These are phyloP conservation scores for Globisporangium heterothallicum DNA, from an alignment of 352 stramenopile species.

Conservation along the genomic window DNA sequence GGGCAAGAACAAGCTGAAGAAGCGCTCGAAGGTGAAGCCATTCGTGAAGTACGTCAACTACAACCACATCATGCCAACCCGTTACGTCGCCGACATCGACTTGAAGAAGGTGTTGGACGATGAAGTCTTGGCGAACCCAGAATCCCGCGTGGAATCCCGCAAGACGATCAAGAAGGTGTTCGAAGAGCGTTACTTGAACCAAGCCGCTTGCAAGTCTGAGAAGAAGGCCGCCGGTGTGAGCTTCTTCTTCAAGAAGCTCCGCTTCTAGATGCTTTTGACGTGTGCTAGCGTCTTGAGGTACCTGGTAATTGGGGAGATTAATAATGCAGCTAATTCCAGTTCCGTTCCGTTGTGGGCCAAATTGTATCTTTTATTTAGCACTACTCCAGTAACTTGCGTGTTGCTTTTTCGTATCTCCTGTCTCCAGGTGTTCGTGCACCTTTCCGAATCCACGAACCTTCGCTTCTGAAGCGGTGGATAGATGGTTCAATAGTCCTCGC, in stretches of 20 bases:
- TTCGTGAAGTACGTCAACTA: constrained; percentile 99
- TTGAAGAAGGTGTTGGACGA: constrained; percentile 97
- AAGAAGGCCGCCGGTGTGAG: constrained; percentile 97
- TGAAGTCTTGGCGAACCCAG: constrained; percentile 78
- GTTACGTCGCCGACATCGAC: constrained; percentile 99
- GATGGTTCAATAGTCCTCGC: neutral
- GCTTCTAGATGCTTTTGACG: constrained; percentile 91
- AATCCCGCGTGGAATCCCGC: constrained; percentile 88
- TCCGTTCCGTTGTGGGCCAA: constrained; percentile 47
- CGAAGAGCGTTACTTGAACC: constrained; percentile 96
- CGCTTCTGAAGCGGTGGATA: constrained; percentile 6
- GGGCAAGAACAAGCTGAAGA: constrained; percentile 96
- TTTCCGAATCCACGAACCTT: too few relatives aligned
- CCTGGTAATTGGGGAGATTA: constrained; percentile 38
- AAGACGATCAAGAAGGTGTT: constrained; percentile 99
- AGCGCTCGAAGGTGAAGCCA: constrained; percentile 97
- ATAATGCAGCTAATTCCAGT: constrained; percentile 64
- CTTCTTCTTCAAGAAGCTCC: constrained; percentile 99
- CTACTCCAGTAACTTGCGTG: neutral
- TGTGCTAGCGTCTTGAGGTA: constrained; percentile 30
- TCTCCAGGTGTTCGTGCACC: too few relatives aligned
- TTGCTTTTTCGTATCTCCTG: constrained; percentile 3
- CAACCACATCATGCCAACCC: constrained; percentile 99
- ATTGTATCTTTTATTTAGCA: constrained; percentile 4
- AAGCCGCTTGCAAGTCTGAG: constrained; percentile 94